Evolutionary conservation across 805 yeast species (phyloP), one percentile per base, ranked within the genome.

Genomic region (Priceomyces fermenticarens): DNA sequence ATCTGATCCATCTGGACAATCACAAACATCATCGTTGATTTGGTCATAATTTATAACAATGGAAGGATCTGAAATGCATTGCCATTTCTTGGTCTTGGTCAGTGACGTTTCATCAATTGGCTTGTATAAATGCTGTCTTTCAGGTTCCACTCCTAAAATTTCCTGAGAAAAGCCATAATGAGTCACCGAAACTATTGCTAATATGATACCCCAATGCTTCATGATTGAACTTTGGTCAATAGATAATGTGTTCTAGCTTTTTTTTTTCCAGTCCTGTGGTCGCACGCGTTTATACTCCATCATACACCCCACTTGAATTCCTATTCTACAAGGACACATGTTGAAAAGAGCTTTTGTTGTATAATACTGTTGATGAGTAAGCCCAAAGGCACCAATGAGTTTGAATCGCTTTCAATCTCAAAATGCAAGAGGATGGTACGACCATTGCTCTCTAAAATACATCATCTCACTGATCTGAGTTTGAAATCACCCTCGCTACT

Each of bases 1-100:
- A 65, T 93, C 99, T 3, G 90, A 81, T 0, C 98, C 98, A 64
- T 93, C 99, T 0, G 97, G 97, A 66, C 98, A 91, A 55, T 93
- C 98, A 63, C 98, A 91, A 55, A 75, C 83, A 52, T 89, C 85
- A 60, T 93, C 97, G 58, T 91, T 91, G 51, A 91, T 74, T 54
- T 81, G 85, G 29, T 67, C 67, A 38, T 70, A 68, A 31, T 81
- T 70, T 13, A 91, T 62, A 14, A 67, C 69, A 4, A 88, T 77
- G n/a, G 78, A 74, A 0, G 93, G 83, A 53, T 85, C 74, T 26
- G 63, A 53, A 29, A 91, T 59, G 65, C 98, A 91, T 4, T 68
- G 62, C 88, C 93, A 91, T 28, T 44, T 49, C 17, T 47, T 32
- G 11, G 43, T 45, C 0, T 64, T 67, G 25, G 25, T 20, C 25